Evolutionary conservation across 169 alveolate genomes (phyloP).

Genomic region (Besnoitia besnoiti): DNA sequence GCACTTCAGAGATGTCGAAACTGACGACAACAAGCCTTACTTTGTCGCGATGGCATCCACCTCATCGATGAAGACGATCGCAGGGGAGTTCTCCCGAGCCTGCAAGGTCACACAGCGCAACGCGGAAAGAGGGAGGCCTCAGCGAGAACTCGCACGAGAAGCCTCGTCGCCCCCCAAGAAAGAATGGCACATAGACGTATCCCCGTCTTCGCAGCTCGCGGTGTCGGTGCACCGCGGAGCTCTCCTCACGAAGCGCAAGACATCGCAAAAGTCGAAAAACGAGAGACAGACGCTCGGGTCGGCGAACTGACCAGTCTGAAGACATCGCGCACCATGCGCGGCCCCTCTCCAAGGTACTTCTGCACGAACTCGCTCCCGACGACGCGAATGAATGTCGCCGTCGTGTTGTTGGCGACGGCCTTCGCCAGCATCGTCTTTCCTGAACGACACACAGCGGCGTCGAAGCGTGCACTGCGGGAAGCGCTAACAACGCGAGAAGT

Average conservation of each 20-base stretch:
- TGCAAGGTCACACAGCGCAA: conserved; percentile 36
- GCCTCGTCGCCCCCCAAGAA: too few species aligned
- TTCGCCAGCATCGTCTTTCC: conserved; percentile 71
- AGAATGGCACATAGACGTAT: too few species aligned
- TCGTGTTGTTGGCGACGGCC: conserved; percentile 99
- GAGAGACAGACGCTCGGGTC: background rate
- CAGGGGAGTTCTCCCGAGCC: conserved; percentile 97
- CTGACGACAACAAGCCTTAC: conserved; percentile 37
- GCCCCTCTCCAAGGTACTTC: conserved; percentile 99
- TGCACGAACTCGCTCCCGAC: conserved; percentile 99
- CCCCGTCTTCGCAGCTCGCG: too few species aligned
- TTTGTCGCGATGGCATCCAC: conserved; percentile 98
- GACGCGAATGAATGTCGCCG: conserved; percentile 91
- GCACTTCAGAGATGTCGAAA: background rate
- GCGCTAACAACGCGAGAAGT: background rate
- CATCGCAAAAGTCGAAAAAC: too few species aligned
- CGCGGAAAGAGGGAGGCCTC: too few species aligned
- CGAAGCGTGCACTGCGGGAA: background rate
- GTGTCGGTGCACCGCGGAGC: too few species aligned
- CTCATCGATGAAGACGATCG: conserved; percentile 98
- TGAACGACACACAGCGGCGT: background rate
- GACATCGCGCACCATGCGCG: conserved; percentile 99
- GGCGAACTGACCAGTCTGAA: conserved; percentile 87
- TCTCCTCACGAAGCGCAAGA: too few species aligned
- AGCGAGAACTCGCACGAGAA: too few species aligned